Percentiles rank a stretch among this genome's conserved stretches.
Conservation (phyloP, 2,329 filamentous ascomycete genomes). For the Annulohypoxylon truncatum region DNA sequence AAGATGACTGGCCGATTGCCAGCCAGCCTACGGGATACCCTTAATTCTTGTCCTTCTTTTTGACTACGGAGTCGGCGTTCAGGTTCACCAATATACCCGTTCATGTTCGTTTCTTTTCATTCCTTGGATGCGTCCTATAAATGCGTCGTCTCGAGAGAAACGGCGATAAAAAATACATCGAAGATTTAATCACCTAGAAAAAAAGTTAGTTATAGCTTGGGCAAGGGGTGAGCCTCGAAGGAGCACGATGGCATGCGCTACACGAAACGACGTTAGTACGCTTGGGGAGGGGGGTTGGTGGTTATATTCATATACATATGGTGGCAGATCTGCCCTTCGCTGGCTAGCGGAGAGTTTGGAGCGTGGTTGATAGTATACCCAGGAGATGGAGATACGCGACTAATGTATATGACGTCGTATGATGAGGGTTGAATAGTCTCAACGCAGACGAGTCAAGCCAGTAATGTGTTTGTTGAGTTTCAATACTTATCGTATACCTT, state of each 20-base stretch:
- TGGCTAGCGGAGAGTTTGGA: slow-evolving; percentile 34
- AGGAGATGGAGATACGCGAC: slow-evolving; percentile 41
- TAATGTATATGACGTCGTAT: slow-evolving; percentile 53
- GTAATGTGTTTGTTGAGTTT: slow-evolving; percentile 7
- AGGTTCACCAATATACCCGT: slow-evolving; percentile 50
- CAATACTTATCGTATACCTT: neutral
- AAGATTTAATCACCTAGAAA: slow-evolving; percentile 42
- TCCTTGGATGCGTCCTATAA: slow-evolving; percentile 38
- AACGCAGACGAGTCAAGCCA: slow-evolving; percentile 14
- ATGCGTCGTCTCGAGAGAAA: slow-evolving; percentile 16
- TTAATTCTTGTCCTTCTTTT: slow-evolving; percentile 42
- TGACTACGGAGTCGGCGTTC: slow-evolving; percentile 50
- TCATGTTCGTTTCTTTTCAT: slow-evolving; percentile 46
- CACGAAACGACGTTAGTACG: slow-evolving; percentile 38
- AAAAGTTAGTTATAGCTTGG: slow-evolving; percentile 19
- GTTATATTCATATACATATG: slow-evolving; percentile 40
- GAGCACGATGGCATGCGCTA: slow-evolving; percentile 39
- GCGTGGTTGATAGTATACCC: slow-evolving; percentile 50
- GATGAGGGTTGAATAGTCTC: slow-evolving; percentile 48
- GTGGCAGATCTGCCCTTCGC: slow-evolving; percentile 23
- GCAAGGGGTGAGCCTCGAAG: slow-evolving; percentile 25
- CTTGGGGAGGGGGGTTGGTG: slow-evolving; percentile 18
- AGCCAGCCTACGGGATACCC: slow-evolving; percentile 55
- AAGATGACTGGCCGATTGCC: slow-evolving; percentile 90
- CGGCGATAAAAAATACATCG: slow-evolving; percentile 31